These are phyloP conservation scores for Phaeosphaeriaceae sp. DNA, from an alignment of 2,329 filamentous ascomycete species.

Conservation along the genomic window DNA sequence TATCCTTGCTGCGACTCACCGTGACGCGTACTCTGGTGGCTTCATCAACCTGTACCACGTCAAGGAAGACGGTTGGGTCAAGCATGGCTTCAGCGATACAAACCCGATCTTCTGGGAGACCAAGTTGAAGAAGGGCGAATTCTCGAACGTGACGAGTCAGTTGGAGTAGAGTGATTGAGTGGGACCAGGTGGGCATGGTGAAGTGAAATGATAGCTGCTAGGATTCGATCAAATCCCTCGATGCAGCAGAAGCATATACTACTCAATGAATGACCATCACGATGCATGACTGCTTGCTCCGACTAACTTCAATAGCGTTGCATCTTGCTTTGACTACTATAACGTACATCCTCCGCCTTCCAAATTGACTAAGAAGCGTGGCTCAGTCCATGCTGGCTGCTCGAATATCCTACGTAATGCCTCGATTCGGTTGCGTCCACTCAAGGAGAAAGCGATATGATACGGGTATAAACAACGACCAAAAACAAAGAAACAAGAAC, in stretches of 20 bases:
- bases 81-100: constrained; percentile 97
- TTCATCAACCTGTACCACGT: constrained; percentile 99
- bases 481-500: constrained; percentile 4
- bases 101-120: constrained; percentile 99
- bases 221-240: neutral
- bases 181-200: neutral
- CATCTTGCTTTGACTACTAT: neutral
- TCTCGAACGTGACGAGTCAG: constrained; percentile 88
- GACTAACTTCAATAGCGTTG: neutral
- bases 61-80: constrained; percentile 98
- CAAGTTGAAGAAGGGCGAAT: constrained; percentile 98
- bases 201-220: neutral
- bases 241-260: neutral
- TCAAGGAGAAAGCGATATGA: neutral
- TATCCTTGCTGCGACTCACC: constrained; percentile 94
- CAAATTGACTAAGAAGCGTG: too few species aligned
- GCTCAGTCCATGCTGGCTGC: constrained; percentile 2
- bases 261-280: constrained; percentile 1
- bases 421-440: neutral
- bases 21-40: constrained; percentile 98
- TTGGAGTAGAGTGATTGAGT: constrained; percentile 63
- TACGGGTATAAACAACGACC: neutral
- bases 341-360: neutral
- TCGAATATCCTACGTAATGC: neutral
- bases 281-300: neutral